phyloP scores from a whole-genome alignment of 2,329 filamentous ascomycete genomes.

The Ophiostoma tasmaniense region DNA sequence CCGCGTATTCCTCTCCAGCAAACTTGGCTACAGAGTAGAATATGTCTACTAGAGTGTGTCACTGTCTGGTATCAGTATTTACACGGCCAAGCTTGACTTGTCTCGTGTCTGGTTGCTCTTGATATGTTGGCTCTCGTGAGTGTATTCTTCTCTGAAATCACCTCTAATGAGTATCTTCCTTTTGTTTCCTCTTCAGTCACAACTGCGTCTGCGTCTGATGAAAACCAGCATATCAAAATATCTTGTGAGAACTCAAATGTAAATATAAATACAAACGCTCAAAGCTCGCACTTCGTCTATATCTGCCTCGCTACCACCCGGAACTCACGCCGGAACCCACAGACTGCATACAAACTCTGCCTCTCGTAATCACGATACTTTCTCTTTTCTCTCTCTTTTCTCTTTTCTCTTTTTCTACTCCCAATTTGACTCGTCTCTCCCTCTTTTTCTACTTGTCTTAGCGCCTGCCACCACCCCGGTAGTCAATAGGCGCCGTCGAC shows the following conservation, averaged over 20 bases:
- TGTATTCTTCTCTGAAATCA: background rate
- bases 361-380: background rate
- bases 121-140: background rate
- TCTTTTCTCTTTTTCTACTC: too few species aligned
- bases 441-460: background rate
- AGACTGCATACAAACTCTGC: background rate
- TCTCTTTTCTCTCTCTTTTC: background rate
- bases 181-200: background rate
- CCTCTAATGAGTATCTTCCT: background rate
- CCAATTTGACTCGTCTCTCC: background rate
- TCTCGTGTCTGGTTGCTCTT: background rate
- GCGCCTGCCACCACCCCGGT: background rate
- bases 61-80: background rate
- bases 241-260: background rate
- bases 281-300: background rate
- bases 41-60: background rate
- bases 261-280: background rate
- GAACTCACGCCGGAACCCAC: background rate
- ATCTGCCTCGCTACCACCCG: background rate
- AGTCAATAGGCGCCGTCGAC: background rate
- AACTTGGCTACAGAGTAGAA: background rate
- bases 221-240: background rate
- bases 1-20: background rate
- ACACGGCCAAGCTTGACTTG: background rate
- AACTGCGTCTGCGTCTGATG: background rate